A percentile compares a stretch with the other conserved stretches of the same genome.
Conservation (phyloP, 441 rosid genomes). For the Pelargonium myrrhifolium region DNA sequence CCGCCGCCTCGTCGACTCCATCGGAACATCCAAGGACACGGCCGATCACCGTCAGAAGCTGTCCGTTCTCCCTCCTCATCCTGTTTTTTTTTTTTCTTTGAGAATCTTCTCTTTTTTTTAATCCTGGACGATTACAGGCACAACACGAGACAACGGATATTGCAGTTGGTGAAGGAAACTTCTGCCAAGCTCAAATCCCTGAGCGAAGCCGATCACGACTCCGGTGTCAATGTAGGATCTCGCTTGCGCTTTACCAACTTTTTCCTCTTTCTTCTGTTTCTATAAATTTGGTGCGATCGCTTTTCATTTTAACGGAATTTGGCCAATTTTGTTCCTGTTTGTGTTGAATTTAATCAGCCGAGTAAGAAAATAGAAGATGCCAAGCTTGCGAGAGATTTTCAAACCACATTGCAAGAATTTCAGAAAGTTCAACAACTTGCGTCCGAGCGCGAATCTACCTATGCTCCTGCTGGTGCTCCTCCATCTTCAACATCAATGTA, state of each 20-base stretch:
- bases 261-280: not conserved
- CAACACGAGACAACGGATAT: slow-evolving; percentile 49
- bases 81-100: not conserved
- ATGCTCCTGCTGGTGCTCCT: slow-evolving; percentile 36
- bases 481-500: slow-evolving; percentile 31
- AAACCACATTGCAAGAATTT: slow-evolving; percentile 48
- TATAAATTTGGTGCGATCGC: not conserved
- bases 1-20: slow-evolving; percentile 54
- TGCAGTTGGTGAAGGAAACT: slow-evolving; percentile 56
- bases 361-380: slow-evolving; percentile 65
- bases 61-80: slow-evolving; percentile 12
- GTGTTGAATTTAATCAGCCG: slow-evolving; percentile 23
- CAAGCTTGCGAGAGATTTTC: slow-evolving; percentile 66
- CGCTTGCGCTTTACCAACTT: not conserved
- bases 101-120: not conserved
- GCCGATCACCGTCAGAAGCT: slow-evolving; percentile 36
- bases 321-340: not conserved
- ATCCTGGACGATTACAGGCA: slow-evolving; percentile 32
- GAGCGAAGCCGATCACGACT: slow-evolving; percentile 46
- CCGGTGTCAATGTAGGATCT: slow-evolving; percentile 31
- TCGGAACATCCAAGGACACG: slow-evolving; percentile 11
- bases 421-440: slow-evolving; percentile 67
- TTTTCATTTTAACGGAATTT: not conserved
- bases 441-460: slow-evolving; percentile 56
- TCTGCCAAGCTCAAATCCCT: slow-evolving; percentile 56